These are phyloP conservation scores for Chrysosporium keratinophilum DNA, from an alignment of 2,329 filamentous ascomycete genomes.

Conservation along the genomic window DNA sequence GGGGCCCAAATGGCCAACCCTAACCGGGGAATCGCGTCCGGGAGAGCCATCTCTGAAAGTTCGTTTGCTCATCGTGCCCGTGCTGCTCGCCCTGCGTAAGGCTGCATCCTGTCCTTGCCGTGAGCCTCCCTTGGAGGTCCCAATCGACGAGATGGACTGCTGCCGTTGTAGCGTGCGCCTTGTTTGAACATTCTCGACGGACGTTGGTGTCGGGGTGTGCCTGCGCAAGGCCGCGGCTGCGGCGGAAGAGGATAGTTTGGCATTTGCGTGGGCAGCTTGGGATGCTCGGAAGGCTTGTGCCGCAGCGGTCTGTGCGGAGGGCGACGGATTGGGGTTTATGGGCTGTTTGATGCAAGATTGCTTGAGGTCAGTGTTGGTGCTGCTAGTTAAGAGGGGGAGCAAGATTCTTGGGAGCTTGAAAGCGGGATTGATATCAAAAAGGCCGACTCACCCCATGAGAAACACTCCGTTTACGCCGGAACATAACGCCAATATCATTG, in stretches of 20 bases:
- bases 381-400: background rate
- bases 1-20: constrained; percentile 28
- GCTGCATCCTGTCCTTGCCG: constrained; percentile 32
- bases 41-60: constrained; percentile 74
- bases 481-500: constrained; percentile 26
- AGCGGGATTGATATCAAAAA: constrained; percentile 7
- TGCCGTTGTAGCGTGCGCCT: constrained; percentile 70
- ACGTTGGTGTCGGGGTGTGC: constrained; percentile 65
- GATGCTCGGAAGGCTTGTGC: constrained; percentile 67
- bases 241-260: constrained; percentile 68
- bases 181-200: constrained; percentile 72
- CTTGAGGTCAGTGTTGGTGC: background rate
- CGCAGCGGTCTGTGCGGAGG: constrained; percentile 69
- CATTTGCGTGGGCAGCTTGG: constrained; percentile 52
- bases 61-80: constrained; percentile 75
- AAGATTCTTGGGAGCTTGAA: background rate
- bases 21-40: constrained; percentile 34
- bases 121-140: constrained; percentile 39
- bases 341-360: constrained; percentile 39
- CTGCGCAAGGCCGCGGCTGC: constrained; percentile 76
- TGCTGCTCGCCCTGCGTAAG: constrained; percentile 58
- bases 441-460: constrained; percentile 34
- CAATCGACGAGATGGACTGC: constrained; percentile 59
- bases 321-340: constrained; percentile 53
- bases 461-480: constrained; percentile 33